Conservation (phyloP, 306 rosid species). For the Myrica gale region DNA sequence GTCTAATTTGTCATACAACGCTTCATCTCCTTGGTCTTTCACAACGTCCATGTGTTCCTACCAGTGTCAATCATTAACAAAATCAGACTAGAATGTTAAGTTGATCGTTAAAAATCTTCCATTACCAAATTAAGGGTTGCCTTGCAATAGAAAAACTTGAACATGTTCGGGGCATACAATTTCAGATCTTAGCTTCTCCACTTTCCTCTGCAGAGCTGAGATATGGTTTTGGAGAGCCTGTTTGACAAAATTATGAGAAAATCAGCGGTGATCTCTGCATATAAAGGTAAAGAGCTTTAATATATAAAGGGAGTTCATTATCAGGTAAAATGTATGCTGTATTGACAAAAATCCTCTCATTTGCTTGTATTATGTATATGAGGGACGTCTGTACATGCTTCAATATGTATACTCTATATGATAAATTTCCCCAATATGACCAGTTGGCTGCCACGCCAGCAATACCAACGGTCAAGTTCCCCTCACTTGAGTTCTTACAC, state of each 20-base stretch:
- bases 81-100: conserved; percentile 18
- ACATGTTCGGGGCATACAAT: conserved; percentile 46
- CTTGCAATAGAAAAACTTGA: conserved; percentile 20
- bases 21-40: conserved; percentile 68
- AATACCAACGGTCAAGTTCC: neutral
- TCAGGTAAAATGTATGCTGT: neutral
- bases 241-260: conserved; percentile 25
- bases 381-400: too few species aligned
- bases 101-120: conserved; percentile 1
- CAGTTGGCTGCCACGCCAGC: neutral
- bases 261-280: neutral
- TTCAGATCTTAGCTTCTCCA: conserved; percentile 61
- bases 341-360: too few species aligned
- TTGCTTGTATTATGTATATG: too few species aligned
- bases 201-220: conserved; percentile 58
- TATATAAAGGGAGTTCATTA: neutral
- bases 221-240: conserved; percentile 84
- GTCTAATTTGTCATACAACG: conserved; percentile 63
- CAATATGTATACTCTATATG: neutral
- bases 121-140: conserved; percentile 8
- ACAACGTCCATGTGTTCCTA: conserved; percentile 79
- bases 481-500: neutral
- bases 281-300: neutral
- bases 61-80: conserved; percentile 22
- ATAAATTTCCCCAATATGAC: neutral